Percentiles rank a stretch among this genome's conserved stretches.
These are phyloP conservation scores for Annulohypoxylon stygium DNA, from an alignment of 495 filamentous ascomycete species.

Conservation along the genomic window DNA sequence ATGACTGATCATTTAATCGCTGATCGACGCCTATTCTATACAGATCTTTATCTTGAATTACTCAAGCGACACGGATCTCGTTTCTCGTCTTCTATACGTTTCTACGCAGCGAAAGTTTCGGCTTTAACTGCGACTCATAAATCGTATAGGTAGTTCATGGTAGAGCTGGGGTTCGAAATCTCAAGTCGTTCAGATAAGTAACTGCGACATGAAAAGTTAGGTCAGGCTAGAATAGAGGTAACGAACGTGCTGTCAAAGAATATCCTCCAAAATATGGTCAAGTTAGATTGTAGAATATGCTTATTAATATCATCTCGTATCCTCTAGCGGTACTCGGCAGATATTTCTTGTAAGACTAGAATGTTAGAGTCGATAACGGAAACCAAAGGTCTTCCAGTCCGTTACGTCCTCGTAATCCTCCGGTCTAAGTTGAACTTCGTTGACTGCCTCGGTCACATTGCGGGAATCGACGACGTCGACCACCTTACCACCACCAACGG, in stretches of 20 bases:
- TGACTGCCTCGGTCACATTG: conserved; percentile 50
- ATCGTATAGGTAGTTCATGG: background rate
- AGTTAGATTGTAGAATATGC: conserved; percentile 6
- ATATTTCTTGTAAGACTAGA: background rate
- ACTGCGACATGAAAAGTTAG: background rate
- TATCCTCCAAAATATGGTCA: background rate
- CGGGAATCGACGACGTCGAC: conserved; percentile 46
- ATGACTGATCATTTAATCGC: background rate
- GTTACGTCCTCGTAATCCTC: conserved; percentile 66
- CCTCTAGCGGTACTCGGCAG: background rate
- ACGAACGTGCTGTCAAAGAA: background rate
- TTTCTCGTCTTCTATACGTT: background rate
- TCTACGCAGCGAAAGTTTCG: conserved; percentile 14
- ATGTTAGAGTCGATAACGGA: conserved; percentile 61
- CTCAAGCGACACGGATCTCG: conserved; percentile 7
- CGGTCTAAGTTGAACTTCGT: conserved; percentile 56
- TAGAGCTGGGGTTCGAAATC: conserved; percentile 3
- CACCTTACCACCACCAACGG: conserved; percentile 60
- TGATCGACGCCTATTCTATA: background rate
- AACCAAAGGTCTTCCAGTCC: conserved; percentile 66
- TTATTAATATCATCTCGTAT: background rate
- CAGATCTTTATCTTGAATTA: background rate
- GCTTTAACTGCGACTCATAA: conserved; percentile 10
- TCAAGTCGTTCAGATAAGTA: background rate
- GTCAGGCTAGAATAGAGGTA: background rate